These are phyloP conservation scores for Suillus subalutaceus DNA, from an alignment of 768 basidiomycete genomes.

Conservation along the genomic window DNA sequence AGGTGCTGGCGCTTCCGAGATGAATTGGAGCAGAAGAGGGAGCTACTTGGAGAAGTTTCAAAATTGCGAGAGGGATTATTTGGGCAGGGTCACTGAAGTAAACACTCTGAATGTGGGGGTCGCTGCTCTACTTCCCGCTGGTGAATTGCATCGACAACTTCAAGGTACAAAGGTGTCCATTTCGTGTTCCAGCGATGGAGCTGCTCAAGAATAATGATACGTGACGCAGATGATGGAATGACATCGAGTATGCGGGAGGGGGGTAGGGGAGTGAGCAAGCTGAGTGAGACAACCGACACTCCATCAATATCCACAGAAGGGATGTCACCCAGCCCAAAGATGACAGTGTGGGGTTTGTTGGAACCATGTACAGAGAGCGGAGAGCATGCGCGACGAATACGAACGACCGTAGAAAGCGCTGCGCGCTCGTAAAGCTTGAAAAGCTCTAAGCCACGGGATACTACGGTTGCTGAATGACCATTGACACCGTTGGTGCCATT, in stretches of 20 bases:
- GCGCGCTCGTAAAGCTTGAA: slow-evolving; percentile 70
- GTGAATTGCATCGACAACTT: slow-evolving; percentile 75
- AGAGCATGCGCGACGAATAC: slow-evolving; percentile 61
- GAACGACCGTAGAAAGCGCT: slow-evolving; percentile 62
- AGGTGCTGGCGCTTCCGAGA: slow-evolving; percentile 44
- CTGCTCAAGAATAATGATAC: slow-evolving; percentile 84
- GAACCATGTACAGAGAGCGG: slow-evolving; percentile 58
- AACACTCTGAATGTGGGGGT: slow-evolving; percentile 60
- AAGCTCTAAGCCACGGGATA: slow-evolving; percentile 27
- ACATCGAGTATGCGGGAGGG: slow-evolving; percentile 54
- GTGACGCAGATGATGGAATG: slow-evolving; percentile 64
- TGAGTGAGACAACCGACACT: slow-evolving; percentile 64
- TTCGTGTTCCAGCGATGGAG: slow-evolving; percentile 74
- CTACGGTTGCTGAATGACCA: slow-evolving; percentile 23
- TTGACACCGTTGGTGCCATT: slow-evolving; percentile 18
- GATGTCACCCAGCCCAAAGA: slow-evolving; percentile 70
- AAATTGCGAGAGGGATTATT: slow-evolving; percentile 46
- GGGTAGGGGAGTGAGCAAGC: slow-evolving; percentile 71
- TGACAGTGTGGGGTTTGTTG: slow-evolving; percentile 60
- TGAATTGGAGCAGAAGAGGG: slow-evolving; percentile 45
- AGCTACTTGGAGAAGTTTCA: slow-evolving; percentile 52
- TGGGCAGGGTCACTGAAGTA: slow-evolving; percentile 55
- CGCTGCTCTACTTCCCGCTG: slow-evolving; percentile 49
- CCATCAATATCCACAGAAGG: slow-evolving; percentile 50
- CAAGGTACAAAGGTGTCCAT: slow-evolving; percentile 88